Base-by-base conservation (phyloP, 2,329 filamentous ascomycete species). In the Esteya vermicola region DNA sequence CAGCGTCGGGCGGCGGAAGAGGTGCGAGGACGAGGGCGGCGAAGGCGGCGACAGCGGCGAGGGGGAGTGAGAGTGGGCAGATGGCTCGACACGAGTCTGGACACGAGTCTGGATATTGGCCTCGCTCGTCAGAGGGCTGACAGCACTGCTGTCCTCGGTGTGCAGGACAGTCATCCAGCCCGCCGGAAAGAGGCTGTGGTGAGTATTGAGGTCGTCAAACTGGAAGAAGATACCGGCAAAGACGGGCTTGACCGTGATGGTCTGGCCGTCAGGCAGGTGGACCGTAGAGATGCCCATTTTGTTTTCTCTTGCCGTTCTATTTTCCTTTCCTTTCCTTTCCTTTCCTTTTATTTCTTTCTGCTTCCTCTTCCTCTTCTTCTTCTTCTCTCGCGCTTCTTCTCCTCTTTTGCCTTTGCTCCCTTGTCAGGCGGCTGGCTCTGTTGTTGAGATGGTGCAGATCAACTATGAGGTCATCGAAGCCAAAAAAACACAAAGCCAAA, bases 171-270 rank as follows among this genome's bases (percentile, higher is more conserved):
- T 78, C 2, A 83, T 93, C 89, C 89, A 96, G 25, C 88, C 88
- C 6, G 83, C 73, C 1, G 88, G 86, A 44, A 85, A 88, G 4
- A 79, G 71, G 38, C 77, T 78, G 50, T 73, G 71, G 52, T 81
- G 75, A 21, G 69, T 64, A 52, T 72, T 81, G 47, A 84, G 63
- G 45, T 91, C 81, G 54, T 85, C 81, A 42, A 78, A 75, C 57
- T 88, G 91, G 75, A 95, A 95, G 52, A 80, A 84, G 41, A 91
- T 70, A 25, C 89, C 89, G n/a, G 83, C 85, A 56, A 94, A 95
- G 21, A 94, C 85, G 1, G 86, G 83, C 13, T 76, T 77, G 25
- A 93, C 81, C 4, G 78, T 81, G 53, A 91, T 72, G 47, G 70
- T 79, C 61, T 91, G 85, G 53, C 88, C 89, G 61, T 95, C 93